Conservation (phyloP, 768 basidiomycete species). For the Clathrus columnatus region DNA sequence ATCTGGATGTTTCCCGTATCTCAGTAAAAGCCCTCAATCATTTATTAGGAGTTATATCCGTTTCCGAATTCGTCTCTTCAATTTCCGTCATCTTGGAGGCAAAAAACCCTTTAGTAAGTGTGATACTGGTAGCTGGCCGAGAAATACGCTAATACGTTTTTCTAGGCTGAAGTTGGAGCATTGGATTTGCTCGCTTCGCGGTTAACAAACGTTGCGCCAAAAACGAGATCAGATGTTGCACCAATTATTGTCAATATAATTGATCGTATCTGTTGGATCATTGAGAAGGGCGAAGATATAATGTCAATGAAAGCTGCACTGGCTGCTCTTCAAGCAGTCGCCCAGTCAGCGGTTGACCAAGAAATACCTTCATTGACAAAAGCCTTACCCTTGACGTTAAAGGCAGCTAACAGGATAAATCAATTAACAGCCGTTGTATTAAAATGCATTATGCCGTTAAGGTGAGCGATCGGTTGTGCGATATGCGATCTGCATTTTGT, state of each 20-base stretch:
- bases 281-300: conserved; percentile 34
- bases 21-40: conserved; percentile 3
- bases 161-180: conserved; percentile 56
- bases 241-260: conserved; percentile 46
- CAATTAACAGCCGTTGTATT: conserved; percentile 34
- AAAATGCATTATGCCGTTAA: conserved; percentile 47
- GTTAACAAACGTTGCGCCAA: conserved; percentile 48
- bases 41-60: conserved; percentile 54
- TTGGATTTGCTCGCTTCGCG: conserved; percentile 63
- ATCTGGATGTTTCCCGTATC: neutral
- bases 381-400: conserved; percentile 50
- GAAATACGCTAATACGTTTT: neutral
- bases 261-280: conserved; percentile 37
- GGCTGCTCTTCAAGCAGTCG: conserved; percentile 51
- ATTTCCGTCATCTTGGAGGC: conserved; percentile 47
- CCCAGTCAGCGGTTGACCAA: conserved; percentile 43
- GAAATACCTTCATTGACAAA: conserved; percentile 61
- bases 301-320: conserved; percentile 41
- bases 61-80: conserved; percentile 56
- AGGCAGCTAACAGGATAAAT: conserved; percentile 33
- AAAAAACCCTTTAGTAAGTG: conserved; percentile 41
- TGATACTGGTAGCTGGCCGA: neutral
- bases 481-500: conserved; percentile 7
- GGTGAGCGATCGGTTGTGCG: conserved; percentile 34
- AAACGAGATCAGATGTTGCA: conserved; percentile 43